These are phyloP conservation scores for Purpureocillium takamizusanense DNA, from an alignment of 2,329 filamentous ascomycete species.

Conservation along the genomic window DNA sequence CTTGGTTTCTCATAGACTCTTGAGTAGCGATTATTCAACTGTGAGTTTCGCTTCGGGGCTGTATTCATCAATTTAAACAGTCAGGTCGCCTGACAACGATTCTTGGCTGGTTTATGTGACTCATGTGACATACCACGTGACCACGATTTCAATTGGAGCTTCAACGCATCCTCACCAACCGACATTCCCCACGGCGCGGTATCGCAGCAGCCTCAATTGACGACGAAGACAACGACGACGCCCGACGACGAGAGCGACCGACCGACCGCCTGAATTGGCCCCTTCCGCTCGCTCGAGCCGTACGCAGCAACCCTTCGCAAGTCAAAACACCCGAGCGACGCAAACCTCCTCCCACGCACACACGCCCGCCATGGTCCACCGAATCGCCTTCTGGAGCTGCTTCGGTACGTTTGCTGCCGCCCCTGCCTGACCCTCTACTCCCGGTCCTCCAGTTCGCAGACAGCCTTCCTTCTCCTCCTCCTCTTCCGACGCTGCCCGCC, in stretches of 20 bases:
- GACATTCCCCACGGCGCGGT: constrained; percentile 11
- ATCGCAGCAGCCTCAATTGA: neutral
- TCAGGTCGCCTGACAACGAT: too few species aligned
- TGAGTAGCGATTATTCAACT: too few species aligned
- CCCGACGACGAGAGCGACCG: too few species aligned
- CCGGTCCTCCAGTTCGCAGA: too few species aligned
- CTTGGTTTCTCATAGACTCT: too few species aligned
- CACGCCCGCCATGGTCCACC: constrained; percentile 44
- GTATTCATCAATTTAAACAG: too few species aligned
- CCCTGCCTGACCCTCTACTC: neutral
- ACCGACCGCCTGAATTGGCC: constrained; percentile 8
- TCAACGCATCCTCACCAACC: constrained; percentile 14
- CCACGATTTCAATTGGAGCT: neutral
- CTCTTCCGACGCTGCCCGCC: too few species aligned
- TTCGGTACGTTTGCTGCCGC: constrained; percentile 60
- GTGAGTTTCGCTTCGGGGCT: too few species aligned
- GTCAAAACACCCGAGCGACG: constrained; percentile 10
- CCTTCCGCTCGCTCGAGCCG: constrained; percentile 5
- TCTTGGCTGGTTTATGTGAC: too few species aligned
- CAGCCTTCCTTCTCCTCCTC: neutral
- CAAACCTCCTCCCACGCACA: constrained; percentile 6
- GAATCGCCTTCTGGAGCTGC: constrained; percentile 75
- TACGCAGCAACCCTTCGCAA: constrained; percentile 7
- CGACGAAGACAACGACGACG: too few species aligned
- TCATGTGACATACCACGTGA: constrained; percentile 7